phyloP scores from a whole-genome alignment of 2,329 filamentous ascomycete species.

The Dendrostoma leiphaemia region DNA sequence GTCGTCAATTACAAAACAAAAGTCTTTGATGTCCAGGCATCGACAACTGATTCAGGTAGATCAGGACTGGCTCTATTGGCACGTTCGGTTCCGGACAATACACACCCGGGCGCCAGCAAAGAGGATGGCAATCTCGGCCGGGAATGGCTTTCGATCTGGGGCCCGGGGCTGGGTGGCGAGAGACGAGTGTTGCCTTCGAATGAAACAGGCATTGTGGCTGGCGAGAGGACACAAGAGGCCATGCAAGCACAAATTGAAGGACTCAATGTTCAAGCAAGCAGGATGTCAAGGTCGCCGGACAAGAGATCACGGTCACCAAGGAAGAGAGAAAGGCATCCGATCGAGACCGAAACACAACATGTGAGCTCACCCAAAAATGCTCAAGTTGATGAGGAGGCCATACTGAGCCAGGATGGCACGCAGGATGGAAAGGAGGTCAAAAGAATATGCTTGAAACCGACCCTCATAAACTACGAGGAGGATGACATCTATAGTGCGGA shows the following conservation, averaged over 20 bases:
- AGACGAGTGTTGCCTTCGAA: no score
- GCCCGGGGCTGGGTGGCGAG: constrained; percentile 23
- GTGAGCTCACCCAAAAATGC: neutral
- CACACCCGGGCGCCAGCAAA: constrained; percentile 45
- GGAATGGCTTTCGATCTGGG: constrained; percentile 57
- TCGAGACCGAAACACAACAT: no score
- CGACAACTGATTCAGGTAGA: no score
- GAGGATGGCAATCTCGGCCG: constrained; percentile 41
- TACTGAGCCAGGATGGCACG: neutral
- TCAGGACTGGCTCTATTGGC: constrained; percentile 43
- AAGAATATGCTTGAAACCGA: neutral
- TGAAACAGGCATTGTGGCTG: neutral
- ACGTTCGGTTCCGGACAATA: constrained; percentile 49
- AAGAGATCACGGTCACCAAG: neutral
- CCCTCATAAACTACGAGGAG: neutral
- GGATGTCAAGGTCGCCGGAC: neutral
- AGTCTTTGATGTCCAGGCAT: constrained; percentile 33
- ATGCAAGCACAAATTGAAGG: no score
- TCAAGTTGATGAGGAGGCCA: neutral
- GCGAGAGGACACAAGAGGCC: neutral
- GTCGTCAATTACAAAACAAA: constrained; percentile 51
- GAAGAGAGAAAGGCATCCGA: neutral
- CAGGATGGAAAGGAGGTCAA: neutral
- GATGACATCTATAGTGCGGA: neutral
- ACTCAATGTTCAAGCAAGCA: no score